phyloP scores from a whole-genome alignment of 176 grass and related monocot genomes.

The Lolium rigidum region DNA sequence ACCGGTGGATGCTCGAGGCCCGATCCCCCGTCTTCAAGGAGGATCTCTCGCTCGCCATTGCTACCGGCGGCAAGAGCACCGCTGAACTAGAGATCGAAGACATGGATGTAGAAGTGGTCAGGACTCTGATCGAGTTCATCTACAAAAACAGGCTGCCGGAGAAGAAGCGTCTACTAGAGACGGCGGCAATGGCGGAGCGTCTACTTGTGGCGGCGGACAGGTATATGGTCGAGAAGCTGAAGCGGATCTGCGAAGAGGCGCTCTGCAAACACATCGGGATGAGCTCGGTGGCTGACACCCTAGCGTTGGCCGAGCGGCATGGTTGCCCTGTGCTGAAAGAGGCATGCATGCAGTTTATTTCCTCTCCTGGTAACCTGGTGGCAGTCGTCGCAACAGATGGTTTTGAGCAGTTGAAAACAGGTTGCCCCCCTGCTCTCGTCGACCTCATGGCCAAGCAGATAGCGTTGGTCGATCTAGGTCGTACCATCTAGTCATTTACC shows the following conservation, averaged over 20 bases:
- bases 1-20: background rate
- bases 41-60: background rate
- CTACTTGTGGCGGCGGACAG: constrained; percentile 16
- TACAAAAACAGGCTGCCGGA: background rate
- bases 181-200: background rate
- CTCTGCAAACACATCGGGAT: background rate
- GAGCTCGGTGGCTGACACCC: constrained; percentile 2
- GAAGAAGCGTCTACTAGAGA: background rate
- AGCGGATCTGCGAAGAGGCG: background rate
- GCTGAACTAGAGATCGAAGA: background rate
- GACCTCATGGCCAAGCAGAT: constrained; percentile 11
- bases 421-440: background rate
- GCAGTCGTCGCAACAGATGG: background rate
- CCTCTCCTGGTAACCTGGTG: background rate
- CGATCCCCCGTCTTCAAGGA: background rate
- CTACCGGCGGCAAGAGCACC: background rate
- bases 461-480: background rate
- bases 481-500: background rate
- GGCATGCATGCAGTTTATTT: constrained; percentile 19
- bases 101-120: background rate
- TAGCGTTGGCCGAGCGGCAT: constrained; percentile 1
- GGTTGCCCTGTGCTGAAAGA: background rate
- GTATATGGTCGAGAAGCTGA: background rate
- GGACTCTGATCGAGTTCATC: constrained; percentile 21
- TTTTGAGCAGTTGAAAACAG: background rate